Evolutionary conservation across 768 basidiomycete species (phyloP), one percentile per base, ranked within the genome.

Genomic region (Boletus rubroflammeus): DNA sequence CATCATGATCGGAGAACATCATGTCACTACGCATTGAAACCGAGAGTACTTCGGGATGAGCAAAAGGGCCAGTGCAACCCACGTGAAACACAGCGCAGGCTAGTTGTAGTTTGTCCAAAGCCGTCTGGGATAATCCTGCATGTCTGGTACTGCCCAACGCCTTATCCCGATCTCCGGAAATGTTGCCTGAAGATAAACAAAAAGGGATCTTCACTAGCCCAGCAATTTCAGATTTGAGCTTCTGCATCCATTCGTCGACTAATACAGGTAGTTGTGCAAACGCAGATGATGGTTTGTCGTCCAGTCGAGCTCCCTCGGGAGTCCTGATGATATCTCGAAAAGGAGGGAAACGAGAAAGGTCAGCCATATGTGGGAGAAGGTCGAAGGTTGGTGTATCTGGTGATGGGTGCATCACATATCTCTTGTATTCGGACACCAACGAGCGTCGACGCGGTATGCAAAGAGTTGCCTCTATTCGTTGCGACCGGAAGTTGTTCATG

Each of bases 301-400:
- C n/a, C 13, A 19, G 6, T 13, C 6, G 19, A 21, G 40, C 3
- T 15, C 21, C 53, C 13, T 55, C 54, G 1, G 52, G 50, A 6
- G 43, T 21, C 17, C 29, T 47, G 41, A 65, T 54, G 13, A 54
- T 28, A 14, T 51, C 47, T 31, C n/a, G 48, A 25, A 64, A 65
- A 4, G 40, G 42, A 35, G 64, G 40, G 21, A 62, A 48, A 2
- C 47, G 44, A n/a, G 41, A 15, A 31, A 62, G 28, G 32, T 64
- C 57, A 13, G 21, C 53, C 21, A 54, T 50, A 26, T 62, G 60
- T n/a, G 63, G 63, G 9, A 62, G 53, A 17, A 62, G 36, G 21
- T 48, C 51, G 19, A 48, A 36, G 8, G 23, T 31, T 10, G 34
- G 56, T 13, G 50, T 25, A 43, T 53, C 49, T 5, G 50, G 41